Base-by-base conservation (phyloP, 805 yeast genomes). In the Metschnikowia shivogae region DNA sequence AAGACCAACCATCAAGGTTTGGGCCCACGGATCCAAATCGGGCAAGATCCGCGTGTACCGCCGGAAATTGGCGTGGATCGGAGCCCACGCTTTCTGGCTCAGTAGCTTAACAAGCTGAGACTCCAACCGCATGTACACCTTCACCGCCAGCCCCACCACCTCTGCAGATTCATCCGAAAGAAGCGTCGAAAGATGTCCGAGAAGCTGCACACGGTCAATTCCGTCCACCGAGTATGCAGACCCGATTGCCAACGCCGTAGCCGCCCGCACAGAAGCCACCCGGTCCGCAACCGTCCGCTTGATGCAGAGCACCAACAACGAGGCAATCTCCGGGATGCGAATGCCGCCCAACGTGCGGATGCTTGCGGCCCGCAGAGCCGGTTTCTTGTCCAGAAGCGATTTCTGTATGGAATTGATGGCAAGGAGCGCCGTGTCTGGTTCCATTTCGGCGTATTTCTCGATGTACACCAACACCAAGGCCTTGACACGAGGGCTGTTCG, bases 371-470 rank as follows among this genome's bases (percentile, higher is more conserved):
- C 98, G 71, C 13, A 76, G 70, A 9, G 78, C 74, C 1, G 95
- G 84, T 48, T 76, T 77, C 52, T 80, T 80, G 55, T 89, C 96
- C 8, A 76, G 70, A 26, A 92, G 65, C 1, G 88, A 75, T 63
- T 86, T 89, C 62, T 93, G 99, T 39, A 93, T 86, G 1, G 97
- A 86, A 63, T 93, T 93, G 52, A 93, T 86, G 1, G 96, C 81
- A 37, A 93, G 71, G 17, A 93, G 73, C 2, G 98, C 93, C n/a
- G 87, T 76, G 61, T 90, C 96, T 8, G 93, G 96, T 54, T 88
- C 90, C 44, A 72, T 63, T 50, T 88, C 95, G 20, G 96, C 93
- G 61, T 80, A 89, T 45, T 86, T 74, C 35, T 82, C 68, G 39
- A 93, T 66, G 54, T 87, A 88, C 1, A 84, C 72, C 64, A 87